Percentiles rank a stretch among this genome's conserved stretches.
Evolutionary conservation across 495 filamentous ascomycete species (phyloP).

Genomic region (Pseudevernia furfuracea): DNA sequence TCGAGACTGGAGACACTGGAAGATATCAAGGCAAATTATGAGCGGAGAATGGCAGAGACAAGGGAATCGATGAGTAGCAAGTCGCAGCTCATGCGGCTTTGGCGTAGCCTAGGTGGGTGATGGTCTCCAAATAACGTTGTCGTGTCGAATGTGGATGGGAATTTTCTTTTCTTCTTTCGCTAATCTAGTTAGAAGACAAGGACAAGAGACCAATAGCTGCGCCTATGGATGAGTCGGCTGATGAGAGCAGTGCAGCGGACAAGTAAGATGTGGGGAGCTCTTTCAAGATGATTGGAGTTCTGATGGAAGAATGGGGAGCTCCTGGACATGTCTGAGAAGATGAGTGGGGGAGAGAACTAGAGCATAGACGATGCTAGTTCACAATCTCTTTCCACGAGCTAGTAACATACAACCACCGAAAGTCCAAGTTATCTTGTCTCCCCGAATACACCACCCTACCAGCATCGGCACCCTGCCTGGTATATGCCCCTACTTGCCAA

Average conservation of each 20-base stretch:
- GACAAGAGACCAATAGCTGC: neutral
- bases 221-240: neutral
- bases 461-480: neutral
- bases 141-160: neutral
- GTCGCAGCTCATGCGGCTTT: neutral
- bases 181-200: neutral
- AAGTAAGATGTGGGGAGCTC: neutral
- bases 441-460: neutral
- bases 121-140: neutral
- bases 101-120: neutral
- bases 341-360: neutral
- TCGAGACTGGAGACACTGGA: neutral
- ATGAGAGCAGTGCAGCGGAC: neutral
- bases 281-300: neutral
- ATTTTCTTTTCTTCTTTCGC: neutral
- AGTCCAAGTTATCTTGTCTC: neutral
- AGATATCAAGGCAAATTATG: neutral
- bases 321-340: neutral
- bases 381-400: neutral
- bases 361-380: neutral
- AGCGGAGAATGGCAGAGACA: neutral
- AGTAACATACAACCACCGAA: neutral
- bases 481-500: constrained; percentile 44
- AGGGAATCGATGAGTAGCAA: neutral
- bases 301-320: neutral